These are phyloP conservation scores for Lathyrus aphaca DNA, from an alignment of 306 rosid genomes.

Conservation along the genomic window DNA sequence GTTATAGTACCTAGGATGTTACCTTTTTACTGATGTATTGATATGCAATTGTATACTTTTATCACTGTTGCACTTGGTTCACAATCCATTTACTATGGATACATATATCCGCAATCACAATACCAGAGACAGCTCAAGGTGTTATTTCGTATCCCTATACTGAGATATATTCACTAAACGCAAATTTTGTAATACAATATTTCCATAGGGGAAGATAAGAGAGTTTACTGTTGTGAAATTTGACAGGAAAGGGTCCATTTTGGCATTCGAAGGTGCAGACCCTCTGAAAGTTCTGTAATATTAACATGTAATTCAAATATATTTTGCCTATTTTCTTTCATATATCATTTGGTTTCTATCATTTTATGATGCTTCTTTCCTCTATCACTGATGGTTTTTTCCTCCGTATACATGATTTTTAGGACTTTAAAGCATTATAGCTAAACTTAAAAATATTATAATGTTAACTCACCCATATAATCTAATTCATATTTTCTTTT, in stretches of 20 bases:
- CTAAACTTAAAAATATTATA: constrained; percentile 20
- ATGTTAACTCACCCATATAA: constrained; percentile 5
- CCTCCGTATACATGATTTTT: constrained; percentile 1
- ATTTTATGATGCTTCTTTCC: constrained; percentile 17
- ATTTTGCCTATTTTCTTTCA: too few relatives aligned
- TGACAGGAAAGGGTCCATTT: too few relatives aligned
- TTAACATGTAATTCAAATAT: too few relatives aligned
- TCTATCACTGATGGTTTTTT: constrained; percentile 16
- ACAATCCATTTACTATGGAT: constrained; percentile 64
- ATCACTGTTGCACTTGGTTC: constrained; percentile 56
- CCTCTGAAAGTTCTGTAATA: too few relatives aligned
- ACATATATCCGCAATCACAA: constrained; percentile 56
- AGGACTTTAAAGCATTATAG: constrained; percentile 12
- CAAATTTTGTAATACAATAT: constrained; percentile 2
- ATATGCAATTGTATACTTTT: constrained; percentile 66
- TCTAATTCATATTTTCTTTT: constrained; percentile 31
- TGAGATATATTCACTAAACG: constrained; percentile 5
- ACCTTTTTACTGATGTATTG: constrained; percentile 34
- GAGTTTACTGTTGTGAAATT: too few relatives aligned
- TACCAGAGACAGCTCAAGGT: constrained; percentile 57
- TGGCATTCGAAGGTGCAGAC: too few relatives aligned
- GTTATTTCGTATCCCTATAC: constrained; percentile 22
- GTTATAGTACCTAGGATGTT: constrained; percentile 29
- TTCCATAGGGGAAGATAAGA: not conserved
- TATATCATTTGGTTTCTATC: too few relatives aligned